Evolutionary conservation across 352 stramenopile genomes (phyloP).

Genomic region (Globisporangium viniferum): DNA sequence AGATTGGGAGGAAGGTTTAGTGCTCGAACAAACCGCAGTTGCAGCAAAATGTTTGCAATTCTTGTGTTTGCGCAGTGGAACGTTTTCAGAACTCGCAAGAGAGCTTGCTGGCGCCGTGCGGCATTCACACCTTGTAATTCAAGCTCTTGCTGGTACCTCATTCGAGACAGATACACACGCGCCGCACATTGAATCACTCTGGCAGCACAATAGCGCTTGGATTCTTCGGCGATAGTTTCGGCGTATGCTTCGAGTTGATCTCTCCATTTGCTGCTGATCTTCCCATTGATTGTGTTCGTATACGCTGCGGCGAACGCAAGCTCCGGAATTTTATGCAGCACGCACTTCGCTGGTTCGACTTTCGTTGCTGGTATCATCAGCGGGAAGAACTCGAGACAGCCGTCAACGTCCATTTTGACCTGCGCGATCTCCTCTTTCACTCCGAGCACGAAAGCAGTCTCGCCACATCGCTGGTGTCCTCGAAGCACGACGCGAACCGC

Average conservation of each 20-base stretch:
- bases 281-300: constrained; percentile 28
- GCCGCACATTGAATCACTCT: constrained; percentile 71
- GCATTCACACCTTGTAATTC: constrained; percentile 67
- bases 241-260: constrained; percentile 58
- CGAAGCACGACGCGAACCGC: constrained; percentile 73
- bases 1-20: constrained; percentile 49
- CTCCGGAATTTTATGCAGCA: constrained; percentile 58
- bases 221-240: constrained; percentile 55
- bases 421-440: constrained; percentile 63
- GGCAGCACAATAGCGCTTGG: constrained; percentile 62
- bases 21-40: constrained; percentile 59
- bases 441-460: constrained; percentile 70
- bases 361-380: constrained; percentile 55
- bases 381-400: constrained; percentile 77
- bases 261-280: constrained; percentile 52
- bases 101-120: constrained; percentile 49
- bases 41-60: constrained; percentile 63
- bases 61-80: constrained; percentile 63
- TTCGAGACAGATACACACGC: constrained; percentile 62
- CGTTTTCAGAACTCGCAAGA: constrained; percentile 48
- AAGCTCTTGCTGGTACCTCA: constrained; percentile 59
- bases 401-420: constrained; percentile 81
- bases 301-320: constrained; percentile 60
- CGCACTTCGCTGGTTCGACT: constrained; percentile 45
- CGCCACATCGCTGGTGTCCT: constrained; percentile 69